Percentiles rank a stretch among this genome's conserved stretches.
Conservation (phyloP, 441 rosid species). For the Lepidium campestre region DNA sequence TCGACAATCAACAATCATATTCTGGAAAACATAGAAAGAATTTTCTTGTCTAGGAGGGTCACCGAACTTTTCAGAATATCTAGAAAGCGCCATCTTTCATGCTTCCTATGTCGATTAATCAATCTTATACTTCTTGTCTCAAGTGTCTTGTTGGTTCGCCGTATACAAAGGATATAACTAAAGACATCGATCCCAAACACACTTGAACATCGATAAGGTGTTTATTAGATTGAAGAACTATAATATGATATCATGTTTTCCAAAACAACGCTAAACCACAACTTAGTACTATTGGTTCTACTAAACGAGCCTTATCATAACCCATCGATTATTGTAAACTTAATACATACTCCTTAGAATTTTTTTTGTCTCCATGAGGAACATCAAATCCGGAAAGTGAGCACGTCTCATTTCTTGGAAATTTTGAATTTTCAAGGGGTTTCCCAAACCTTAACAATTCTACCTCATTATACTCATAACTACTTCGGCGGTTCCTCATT, state of each 20-base stretch:
- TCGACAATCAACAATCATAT: background rate
- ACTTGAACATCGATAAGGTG: background rate
- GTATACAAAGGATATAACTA: background rate
- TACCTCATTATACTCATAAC: no score
- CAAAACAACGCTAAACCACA: background rate
- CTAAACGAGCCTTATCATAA: background rate
- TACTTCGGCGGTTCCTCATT: no score
- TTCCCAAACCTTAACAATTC: no score
- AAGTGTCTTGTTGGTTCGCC: background rate
- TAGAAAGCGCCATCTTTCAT: background rate
- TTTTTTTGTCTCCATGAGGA: no score
- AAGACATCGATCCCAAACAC: background rate
- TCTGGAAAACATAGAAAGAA: background rate
- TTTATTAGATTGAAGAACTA: background rate
- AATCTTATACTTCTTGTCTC: background rate
- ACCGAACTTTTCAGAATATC: background rate
- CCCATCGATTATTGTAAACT: no score
- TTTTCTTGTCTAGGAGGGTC: background rate
- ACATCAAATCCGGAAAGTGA: no score
- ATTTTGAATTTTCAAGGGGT: no score
- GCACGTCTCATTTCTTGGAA: no score
- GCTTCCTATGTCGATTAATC: no score
- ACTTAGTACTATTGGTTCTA: background rate
- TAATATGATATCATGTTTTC: background rate
- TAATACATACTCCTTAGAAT: no score